Evolutionary conservation across 2,329 filamentous ascomycete genomes (phyloP).

Genomic region (Botrytis medusae): DNA sequence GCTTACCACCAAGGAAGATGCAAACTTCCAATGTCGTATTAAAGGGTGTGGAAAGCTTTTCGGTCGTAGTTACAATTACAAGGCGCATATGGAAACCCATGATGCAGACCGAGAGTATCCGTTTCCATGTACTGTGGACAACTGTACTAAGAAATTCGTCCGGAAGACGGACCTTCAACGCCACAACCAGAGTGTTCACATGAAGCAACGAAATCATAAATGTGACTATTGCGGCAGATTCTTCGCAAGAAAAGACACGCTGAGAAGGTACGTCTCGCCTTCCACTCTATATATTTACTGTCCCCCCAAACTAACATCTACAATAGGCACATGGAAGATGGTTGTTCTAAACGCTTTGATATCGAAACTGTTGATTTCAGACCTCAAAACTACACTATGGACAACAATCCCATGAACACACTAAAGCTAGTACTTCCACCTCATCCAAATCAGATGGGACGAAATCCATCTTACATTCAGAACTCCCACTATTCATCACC

Average conservation of each 20-base stretch:
- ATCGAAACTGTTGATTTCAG: slow-evolving; percentile 39
- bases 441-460: slow-evolving; percentile 25
- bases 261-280: slow-evolving; percentile 60
- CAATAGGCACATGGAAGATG: slow-evolving; percentile 71
- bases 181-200: slow-evolving; percentile 67
- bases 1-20: slow-evolving; percentile 65
- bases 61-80: slow-evolving; percentile 82
- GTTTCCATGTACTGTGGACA: slow-evolving; percentile 62
- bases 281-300: background rate
- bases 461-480: slow-evolving; percentile 35
- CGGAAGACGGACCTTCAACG: slow-evolving; percentile 75
- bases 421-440: slow-evolving; percentile 26
- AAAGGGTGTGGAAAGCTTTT: slow-evolving; percentile 76
- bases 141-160: slow-evolving; percentile 75
- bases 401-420: slow-evolving; percentile 24
- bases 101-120: slow-evolving; percentile 70
- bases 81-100: slow-evolving; percentile 82
- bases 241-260: slow-evolving; percentile 79
- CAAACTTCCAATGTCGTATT: slow-evolving; percentile 67
- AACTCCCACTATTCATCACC: slow-evolving; percentile 31
- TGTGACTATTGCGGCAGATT: slow-evolving; percentile 69
- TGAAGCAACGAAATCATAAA: slow-evolving; percentile 67
- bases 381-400: slow-evolving; percentile 32
- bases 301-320: slow-evolving; percentile 12
- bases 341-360: slow-evolving; percentile 65